These are phyloP conservation scores for Larix kaempferi DNA, from an alignment of 75 land plant genomes.

Conservation along the genomic window DNA sequence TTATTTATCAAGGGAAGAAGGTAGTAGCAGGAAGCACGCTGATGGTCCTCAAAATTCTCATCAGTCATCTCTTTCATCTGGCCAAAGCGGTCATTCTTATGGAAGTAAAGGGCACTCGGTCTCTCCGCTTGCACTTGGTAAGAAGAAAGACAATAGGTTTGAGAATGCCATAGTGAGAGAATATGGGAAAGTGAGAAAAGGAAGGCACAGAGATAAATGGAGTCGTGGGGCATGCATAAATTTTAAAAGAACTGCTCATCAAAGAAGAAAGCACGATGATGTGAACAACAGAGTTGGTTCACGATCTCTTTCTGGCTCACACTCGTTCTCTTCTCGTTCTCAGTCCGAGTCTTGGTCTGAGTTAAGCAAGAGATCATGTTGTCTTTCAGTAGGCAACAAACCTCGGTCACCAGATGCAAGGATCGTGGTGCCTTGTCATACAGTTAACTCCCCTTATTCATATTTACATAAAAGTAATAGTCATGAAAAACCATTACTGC, in stretches of 20 bases:
- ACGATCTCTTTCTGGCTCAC: not conserved
- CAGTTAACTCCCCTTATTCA: not conserved
- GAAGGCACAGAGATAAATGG: not conserved
- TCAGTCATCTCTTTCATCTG: constrained; percentile 5
- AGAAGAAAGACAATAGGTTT: not conserved
- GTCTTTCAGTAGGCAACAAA: too few relatives aligned
- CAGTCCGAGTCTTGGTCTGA: too few relatives aligned
- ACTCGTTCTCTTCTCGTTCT: not conserved
- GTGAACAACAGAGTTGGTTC: not conserved
- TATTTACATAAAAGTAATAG: not conserved
- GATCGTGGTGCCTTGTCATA: not conserved
- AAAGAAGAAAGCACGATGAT: not conserved
- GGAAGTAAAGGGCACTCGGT: not conserved
- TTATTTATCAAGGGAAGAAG: not conserved
- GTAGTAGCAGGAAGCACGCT: not conserved
- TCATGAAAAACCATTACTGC: not conserved
- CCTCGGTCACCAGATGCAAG: too few relatives aligned
- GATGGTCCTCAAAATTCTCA: constrained; percentile 1
- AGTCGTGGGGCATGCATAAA: not conserved
- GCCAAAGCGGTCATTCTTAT: not conserved
- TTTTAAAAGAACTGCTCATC: not conserved
- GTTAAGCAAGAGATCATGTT: too few relatives aligned
- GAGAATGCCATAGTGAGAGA: not conserved
- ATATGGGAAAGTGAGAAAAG: not conserved
- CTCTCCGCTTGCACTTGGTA: not conserved